Evolutionary conservation across 208 protist genomes (phyloP).

Genomic region (Trypanosoma conorhini): DNA sequence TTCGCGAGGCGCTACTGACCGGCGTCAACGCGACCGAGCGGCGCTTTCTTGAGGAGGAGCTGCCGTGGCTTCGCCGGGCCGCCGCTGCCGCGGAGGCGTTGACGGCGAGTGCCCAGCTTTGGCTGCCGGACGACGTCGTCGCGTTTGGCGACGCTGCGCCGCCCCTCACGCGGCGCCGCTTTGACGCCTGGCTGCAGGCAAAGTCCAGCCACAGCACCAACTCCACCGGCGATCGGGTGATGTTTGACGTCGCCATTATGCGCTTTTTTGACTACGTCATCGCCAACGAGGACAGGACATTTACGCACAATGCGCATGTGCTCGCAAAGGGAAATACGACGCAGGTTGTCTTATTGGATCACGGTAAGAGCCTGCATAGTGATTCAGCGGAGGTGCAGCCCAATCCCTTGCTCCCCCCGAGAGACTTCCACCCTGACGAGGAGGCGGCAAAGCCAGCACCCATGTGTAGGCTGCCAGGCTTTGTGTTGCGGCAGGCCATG

Average conservation of each 20-base stretch:
- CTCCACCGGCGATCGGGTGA: not conserved
- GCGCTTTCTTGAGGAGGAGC: constrained; percentile 12
- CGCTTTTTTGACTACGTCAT: constrained; percentile 28
- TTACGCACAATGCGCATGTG: constrained; percentile 22
- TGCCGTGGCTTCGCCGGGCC: constrained; percentile 4
- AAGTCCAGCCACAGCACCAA: not conserved
- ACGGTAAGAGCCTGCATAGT: constrained; percentile 11
- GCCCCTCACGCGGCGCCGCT: not conserved
- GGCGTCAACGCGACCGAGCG: not conserved
- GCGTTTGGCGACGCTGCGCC: constrained; percentile 6
- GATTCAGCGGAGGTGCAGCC: not conserved
- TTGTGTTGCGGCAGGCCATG: constrained; percentile 6
- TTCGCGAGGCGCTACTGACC: constrained; percentile 3
- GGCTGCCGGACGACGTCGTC: constrained; percentile 4
- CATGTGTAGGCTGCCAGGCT: constrained; percentile 13
- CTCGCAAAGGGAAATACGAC: not conserved
- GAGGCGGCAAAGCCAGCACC: not conserved
- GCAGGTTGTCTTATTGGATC: constrained; percentile 11
- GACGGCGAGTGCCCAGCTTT: constrained; percentile 17
- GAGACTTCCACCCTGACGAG: not conserved
- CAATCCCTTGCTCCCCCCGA: not conserved
- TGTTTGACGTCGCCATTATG: constrained; percentile 15
- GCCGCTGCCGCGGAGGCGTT: not conserved
- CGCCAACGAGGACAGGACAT: constrained; percentile 22
- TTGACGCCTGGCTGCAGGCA: not conserved